These are phyloP conservation scores for Tylopilus orsonianus DNA, from an alignment of 1,284 basidiomycete species.

Conservation along the genomic window DNA sequence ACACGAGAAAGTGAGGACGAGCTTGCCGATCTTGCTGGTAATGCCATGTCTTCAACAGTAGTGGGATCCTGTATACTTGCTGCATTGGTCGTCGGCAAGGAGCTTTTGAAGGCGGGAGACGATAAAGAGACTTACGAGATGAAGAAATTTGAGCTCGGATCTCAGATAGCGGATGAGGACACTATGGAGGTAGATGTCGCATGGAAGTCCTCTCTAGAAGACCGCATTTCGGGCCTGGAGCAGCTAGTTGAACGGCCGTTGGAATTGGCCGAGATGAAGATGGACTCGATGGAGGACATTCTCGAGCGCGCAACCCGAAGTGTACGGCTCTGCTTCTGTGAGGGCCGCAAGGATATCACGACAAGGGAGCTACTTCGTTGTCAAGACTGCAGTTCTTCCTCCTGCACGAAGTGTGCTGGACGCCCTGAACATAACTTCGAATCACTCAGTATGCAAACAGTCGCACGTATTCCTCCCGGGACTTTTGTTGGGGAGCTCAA, in stretches of 20 bases:
- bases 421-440: slow-evolving; percentile 83
- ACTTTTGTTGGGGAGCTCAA: slow-evolving; percentile 79
- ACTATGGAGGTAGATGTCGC: slow-evolving; percentile 47
- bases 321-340: slow-evolving; percentile 82
- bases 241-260: slow-evolving; percentile 61
- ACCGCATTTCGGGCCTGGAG: slow-evolving; percentile 71
- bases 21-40: slow-evolving; percentile 91
- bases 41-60: slow-evolving; percentile 96
- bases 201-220: slow-evolving; percentile 37
- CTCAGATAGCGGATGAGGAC: slow-evolving; percentile 39
- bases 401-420: slow-evolving; percentile 85
- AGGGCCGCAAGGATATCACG: slow-evolving; percentile 82
- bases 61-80: slow-evolving; percentile 89
- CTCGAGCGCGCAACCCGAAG: slow-evolving; percentile 69
- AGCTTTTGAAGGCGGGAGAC: slow-evolving; percentile 63
- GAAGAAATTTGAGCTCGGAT: slow-evolving; percentile 46
- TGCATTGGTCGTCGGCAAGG: slow-evolving; percentile 69
- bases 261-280: slow-evolving; percentile 62
- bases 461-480: slow-evolving; percentile 64
- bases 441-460: slow-evolving; percentile 47
- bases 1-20: slow-evolving; percentile 94
- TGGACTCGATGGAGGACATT: slow-evolving; percentile 53
- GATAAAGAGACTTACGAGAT: slow-evolving; percentile 64
- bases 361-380: slow-evolving; percentile 72
- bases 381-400: slow-evolving; percentile 73